A percentile compares a stretch with the other conserved stretches of the same genome.
phyloP scores from a whole-genome alignment of 2,329 filamentous ascomycete genomes.

The Botrytis fragariae region DNA sequence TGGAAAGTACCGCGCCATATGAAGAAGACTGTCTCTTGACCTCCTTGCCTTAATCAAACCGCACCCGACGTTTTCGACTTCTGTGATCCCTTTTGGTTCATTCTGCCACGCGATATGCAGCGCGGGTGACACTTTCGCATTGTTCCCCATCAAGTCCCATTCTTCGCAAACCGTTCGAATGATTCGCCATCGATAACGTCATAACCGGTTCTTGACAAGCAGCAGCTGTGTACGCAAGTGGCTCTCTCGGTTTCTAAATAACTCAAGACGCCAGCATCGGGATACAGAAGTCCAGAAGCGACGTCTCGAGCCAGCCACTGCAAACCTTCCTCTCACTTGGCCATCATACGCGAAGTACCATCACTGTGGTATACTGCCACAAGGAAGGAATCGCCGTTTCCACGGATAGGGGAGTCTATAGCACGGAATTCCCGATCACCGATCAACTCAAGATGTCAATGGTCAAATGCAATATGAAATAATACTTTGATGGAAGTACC shows the following conservation, averaged over 20 bases:
- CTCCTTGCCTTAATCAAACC: no score
- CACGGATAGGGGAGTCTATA: background rate
- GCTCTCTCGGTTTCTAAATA: background rate
- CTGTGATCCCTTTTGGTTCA: background rate
- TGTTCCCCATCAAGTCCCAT: background rate
- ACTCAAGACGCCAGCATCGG: background rate
- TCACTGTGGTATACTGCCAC: background rate
- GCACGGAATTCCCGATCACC: background rate
- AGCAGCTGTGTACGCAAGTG: background rate
- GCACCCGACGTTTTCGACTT: background rate
- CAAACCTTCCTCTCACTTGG: background rate
- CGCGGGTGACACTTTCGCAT: accelerated
- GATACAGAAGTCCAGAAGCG: background rate
- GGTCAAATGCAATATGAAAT: no score
- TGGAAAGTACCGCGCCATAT: background rate
- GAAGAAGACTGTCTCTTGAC: background rate
- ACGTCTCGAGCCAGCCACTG: accelerated
- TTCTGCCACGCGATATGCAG: background rate
- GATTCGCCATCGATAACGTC: background rate
- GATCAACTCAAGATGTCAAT: no score
- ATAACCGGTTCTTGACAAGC: background rate
- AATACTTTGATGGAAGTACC: no score
- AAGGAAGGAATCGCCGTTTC: background rate
- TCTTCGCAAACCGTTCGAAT: background rate
- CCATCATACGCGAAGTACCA: background rate